Evolutionary conservation across 1,284 basidiomycete genomes (phyloP).

Genomic region (Porogramme epimiltina): DNA sequence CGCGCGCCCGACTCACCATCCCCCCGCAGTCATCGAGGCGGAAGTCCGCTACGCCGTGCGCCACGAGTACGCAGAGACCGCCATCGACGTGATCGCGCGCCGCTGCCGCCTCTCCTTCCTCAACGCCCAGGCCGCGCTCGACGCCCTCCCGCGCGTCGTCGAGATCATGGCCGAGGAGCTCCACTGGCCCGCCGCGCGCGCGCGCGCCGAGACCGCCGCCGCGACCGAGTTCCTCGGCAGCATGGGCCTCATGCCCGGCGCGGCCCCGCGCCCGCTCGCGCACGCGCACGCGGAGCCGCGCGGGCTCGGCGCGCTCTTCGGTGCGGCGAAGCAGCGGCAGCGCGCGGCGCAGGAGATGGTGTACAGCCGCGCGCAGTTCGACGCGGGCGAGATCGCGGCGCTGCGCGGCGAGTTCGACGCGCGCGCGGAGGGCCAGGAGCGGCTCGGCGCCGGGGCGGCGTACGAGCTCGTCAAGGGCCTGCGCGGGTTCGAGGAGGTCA

Average conservation of each 20-base stretch:
- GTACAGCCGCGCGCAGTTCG: conserved; percentile 65
- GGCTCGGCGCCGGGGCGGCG: conserved; percentile 40
- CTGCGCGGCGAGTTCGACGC: conserved; percentile 59
- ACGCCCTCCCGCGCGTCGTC: conserved; percentile 84
- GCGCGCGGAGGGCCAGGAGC: conserved; percentile 21
- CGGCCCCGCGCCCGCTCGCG: conserved; percentile 29
- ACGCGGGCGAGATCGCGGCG: conserved; percentile 66
- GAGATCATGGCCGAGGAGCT: conserved; percentile 92
- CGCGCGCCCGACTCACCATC: neutral
- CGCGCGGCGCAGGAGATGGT: conserved; percentile 34
- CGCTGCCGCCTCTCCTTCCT: conserved; percentile 92
- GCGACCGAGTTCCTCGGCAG: conserved; percentile 69
- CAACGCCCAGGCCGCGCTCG: conserved; percentile 86
- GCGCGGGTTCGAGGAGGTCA: conserved; percentile 54
- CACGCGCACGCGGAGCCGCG: conserved; percentile 38
- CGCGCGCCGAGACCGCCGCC: conserved; percentile 60
- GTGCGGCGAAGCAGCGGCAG: conserved; percentile 32
- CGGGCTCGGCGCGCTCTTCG: conserved; percentile 35
- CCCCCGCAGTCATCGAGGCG: conserved; percentile 77
- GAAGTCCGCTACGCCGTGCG: conserved; percentile 91
- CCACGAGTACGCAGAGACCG: conserved; percentile 90
- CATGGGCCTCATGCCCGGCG: conserved; percentile 70
- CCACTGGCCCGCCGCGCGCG: conserved; percentile 68
- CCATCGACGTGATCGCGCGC: conserved; percentile 91
- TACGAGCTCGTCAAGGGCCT: conserved; percentile 47